These are phyloP conservation scores for Nitzschia sp. DNA, from an alignment of 108 stramenopile genomes.

Conservation along the genomic window DNA sequence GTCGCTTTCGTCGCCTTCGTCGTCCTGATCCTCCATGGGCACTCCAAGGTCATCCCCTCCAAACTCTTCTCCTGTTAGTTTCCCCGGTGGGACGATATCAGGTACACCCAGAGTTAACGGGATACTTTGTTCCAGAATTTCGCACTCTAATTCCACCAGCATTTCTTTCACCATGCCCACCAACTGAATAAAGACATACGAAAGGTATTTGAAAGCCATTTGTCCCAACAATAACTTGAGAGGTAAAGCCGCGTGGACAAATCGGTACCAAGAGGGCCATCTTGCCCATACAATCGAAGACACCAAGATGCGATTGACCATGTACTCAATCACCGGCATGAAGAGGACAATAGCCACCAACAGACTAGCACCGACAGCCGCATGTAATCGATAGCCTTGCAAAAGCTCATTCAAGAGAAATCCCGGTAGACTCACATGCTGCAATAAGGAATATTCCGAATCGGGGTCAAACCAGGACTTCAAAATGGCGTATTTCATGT, in stretches of 20 bases:
- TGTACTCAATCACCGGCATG: conserved; percentile 62
- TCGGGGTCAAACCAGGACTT: conserved; percentile 70
- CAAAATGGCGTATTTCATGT: conserved; percentile 72
- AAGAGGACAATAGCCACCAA: conserved; percentile 37
- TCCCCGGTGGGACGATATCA: not conserved
- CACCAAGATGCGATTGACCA: conserved; percentile 56
- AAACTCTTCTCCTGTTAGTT: not conserved
- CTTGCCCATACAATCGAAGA: conserved; percentile 64
- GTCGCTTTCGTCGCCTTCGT: not conserved
- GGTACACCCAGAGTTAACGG: conserved; percentile 63
- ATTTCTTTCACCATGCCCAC: conserved; percentile 57
- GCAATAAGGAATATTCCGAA: conserved; percentile 61
- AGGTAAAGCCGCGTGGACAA: conserved; percentile 78
- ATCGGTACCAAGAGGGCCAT: conserved; percentile 72
- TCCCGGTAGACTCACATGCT: conserved; percentile 69
- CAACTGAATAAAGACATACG: conserved; percentile 46
- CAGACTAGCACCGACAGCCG: conserved; percentile 41
- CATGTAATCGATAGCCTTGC: conserved; percentile 50
- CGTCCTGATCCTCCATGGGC: not conserved
- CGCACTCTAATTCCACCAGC: conserved; percentile 76
- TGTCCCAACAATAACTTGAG: conserved; percentile 82
- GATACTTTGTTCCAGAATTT: conserved; percentile 66
- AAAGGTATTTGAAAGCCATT: conserved; percentile 63
- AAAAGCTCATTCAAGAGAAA: conserved; percentile 60
- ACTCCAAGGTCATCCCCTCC: not conserved